phyloP scores from a whole-genome alignment of 202 grass and related monocot genomes.

The Setaria italica region DNA sequence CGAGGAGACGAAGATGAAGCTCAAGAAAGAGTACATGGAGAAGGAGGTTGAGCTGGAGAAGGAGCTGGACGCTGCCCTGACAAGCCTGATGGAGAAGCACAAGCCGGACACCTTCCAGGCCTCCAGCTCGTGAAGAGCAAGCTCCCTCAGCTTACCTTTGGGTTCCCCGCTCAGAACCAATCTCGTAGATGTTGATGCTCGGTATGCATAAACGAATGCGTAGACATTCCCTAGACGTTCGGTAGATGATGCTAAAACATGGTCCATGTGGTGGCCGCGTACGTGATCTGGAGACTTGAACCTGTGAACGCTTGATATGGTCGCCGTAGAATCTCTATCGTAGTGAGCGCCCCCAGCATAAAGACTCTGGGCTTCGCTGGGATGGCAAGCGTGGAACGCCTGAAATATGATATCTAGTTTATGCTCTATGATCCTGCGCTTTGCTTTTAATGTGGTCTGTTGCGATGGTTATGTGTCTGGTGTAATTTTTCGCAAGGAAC shows the following conservation, averaged over 20 bases:
- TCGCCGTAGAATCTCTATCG: background rate
- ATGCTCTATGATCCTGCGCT: background rate
- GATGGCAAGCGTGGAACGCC: too few species aligned
- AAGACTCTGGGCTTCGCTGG: background rate
- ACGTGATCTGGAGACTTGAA: conserved; percentile 16
- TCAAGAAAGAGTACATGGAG: conserved; percentile 64
- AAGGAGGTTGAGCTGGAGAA: conserved; percentile 74
- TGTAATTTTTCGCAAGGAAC: background rate
- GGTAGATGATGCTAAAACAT: conserved; percentile 9
- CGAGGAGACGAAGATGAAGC: conserved; percentile 62
- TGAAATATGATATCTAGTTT: background rate
- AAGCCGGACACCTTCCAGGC: conserved; percentile 68
- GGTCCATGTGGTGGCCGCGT: background rate
- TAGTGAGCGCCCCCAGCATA: background rate
- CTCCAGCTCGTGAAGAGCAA: conserved; percentile 41
- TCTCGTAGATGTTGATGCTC: background rate
- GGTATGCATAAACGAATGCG: background rate
- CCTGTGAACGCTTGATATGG: background rate
- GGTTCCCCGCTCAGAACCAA: background rate
- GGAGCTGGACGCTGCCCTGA: conserved; percentile 59
- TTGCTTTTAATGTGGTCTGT: background rate
- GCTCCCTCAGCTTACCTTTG: background rate
- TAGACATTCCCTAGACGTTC: background rate
- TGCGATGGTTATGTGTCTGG: background rate
- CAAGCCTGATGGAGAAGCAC: conserved; percentile 78